Evolutionary conservation across 2,329 filamentous ascomycete genomes (phyloP).

Genomic region (Fusarium caatingaense): DNA sequence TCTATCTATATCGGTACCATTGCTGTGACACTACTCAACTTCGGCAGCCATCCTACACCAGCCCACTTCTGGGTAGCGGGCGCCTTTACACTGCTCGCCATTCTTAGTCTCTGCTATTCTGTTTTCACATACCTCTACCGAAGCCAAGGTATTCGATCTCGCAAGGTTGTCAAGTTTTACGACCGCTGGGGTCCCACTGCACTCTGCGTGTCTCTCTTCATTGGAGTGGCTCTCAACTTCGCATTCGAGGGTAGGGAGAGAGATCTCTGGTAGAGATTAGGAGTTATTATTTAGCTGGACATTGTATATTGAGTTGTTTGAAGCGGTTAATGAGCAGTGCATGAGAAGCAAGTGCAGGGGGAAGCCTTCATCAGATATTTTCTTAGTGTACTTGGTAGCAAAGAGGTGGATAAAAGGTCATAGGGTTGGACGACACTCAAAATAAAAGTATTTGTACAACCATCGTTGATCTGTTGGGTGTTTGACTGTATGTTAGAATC

Average conservation of each 20-base stretch:
- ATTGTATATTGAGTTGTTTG: constrained; percentile 10
- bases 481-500: neutral
- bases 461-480: neutral
- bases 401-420: constrained; percentile 7
- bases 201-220: constrained; percentile 78
- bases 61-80: constrained; percentile 76
- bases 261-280: constrained; percentile 58
- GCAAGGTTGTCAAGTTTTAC: constrained; percentile 90
- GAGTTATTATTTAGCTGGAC: constrained; percentile 1
- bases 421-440: neutral
- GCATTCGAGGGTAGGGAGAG: constrained; percentile 76
- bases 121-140: constrained; percentile 89
- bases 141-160: constrained; percentile 83
- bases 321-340: constrained; percentile 13
- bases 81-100: constrained; percentile 84
- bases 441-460: constrained; percentile 6
- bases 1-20: constrained; percentile 93
- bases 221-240: constrained; percentile 83
- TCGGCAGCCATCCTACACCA: constrained; percentile 68
- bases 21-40: constrained; percentile 85
- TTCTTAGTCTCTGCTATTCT: constrained; percentile 82
- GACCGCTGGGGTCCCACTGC: constrained; percentile 86
- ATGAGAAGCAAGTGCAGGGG: neutral
- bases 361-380: constrained; percentile 10
- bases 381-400: constrained; percentile 4